phyloP scores from a whole-genome alignment of 2,329 filamentous ascomycete species.

The Hypoxylon sp. region DNA sequence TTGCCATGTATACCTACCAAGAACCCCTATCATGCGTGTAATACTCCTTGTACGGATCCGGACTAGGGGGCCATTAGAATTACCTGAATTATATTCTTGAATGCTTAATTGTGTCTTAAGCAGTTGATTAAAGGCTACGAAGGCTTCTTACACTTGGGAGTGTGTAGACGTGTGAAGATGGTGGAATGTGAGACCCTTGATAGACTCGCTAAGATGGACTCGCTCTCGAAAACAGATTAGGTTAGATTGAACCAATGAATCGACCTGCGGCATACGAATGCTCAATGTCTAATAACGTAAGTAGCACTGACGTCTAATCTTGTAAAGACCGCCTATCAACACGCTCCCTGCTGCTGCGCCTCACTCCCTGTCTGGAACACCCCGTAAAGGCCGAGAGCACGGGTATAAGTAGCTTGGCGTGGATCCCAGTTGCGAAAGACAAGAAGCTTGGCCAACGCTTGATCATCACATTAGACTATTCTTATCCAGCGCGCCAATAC shows the following conservation, averaged over 20 bases:
- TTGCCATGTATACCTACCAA: constrained; percentile 9
- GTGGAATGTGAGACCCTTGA: background rate
- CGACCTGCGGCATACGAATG: constrained; percentile 1
- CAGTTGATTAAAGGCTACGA: background rate
- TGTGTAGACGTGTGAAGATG: background rate
- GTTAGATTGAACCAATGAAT: background rate
- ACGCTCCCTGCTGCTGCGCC: constrained; percentile 25
- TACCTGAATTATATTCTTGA: background rate
- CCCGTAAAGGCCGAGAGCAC: constrained; percentile 12
- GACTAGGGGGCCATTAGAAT: constrained; percentile 5
- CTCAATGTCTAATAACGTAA: constrained; percentile 10
- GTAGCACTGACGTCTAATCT: constrained; percentile 19
- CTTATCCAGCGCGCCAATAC: constrained; percentile 29
- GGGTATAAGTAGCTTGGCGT: constrained; percentile 19
- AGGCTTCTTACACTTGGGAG: background rate
- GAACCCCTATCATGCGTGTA: constrained; percentile 20
- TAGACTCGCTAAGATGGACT: background rate
- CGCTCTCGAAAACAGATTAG: background rate
- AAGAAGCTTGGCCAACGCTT: constrained; percentile 22
- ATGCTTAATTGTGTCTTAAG: constrained; percentile 1
- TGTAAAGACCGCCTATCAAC: constrained; percentile 17
- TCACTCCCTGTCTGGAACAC: constrained; percentile 14
- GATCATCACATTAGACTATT: constrained; percentile 39
- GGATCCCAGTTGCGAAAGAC: constrained; percentile 13
- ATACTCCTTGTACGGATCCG: constrained; percentile 10